Conservation (phyloP, 768 basidiomycete species). For the Pholiota molesta region DNA sequence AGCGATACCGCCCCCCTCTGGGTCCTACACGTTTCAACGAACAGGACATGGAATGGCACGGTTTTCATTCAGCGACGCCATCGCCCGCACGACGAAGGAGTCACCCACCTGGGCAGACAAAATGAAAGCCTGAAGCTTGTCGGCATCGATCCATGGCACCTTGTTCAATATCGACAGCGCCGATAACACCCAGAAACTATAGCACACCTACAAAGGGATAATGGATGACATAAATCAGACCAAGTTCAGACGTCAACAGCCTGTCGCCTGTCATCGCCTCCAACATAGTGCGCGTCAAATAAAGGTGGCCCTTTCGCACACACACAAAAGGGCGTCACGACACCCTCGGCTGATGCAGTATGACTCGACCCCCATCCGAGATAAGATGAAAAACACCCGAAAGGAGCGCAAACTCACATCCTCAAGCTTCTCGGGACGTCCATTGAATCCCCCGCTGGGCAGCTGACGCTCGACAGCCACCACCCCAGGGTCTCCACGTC, state of each 20-base stretch:
- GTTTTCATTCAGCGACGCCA: neutral
- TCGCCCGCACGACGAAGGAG: neutral
- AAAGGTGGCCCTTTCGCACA: neutral
- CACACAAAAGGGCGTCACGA: neutral
- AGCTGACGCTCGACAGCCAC: conserved; percentile 95
- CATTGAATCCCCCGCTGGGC: conserved; percentile 92
- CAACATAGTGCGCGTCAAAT: neutral
- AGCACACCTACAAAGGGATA: conserved; percentile 73
- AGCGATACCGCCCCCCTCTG: conserved; percentile 89
- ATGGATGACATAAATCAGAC: neutral
- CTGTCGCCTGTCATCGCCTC: neutral
- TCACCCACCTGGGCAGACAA: conserved; percentile 77
- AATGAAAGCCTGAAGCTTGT: conserved; percentile 80
- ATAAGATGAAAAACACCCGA: neutral
- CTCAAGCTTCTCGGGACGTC: conserved; percentile 96
- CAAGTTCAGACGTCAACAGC: neutral
- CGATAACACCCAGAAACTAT: conserved; percentile 96
- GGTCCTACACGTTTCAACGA: conserved; percentile 56
- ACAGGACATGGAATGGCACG: neutral
- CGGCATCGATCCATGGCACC: conserved; percentile 84
- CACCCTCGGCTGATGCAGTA: neutral
- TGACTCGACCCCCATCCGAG: neutral
- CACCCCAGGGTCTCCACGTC: conserved; percentile 82
- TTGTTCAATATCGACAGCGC: conserved; percentile 83
- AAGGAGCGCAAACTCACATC: conserved; percentile 61